Evolutionary conservation across 768 basidiomycete genomes (phyloP), one percentile per base, ranked within the genome.

Genomic region (Xanthoconium purpureum): DNA sequence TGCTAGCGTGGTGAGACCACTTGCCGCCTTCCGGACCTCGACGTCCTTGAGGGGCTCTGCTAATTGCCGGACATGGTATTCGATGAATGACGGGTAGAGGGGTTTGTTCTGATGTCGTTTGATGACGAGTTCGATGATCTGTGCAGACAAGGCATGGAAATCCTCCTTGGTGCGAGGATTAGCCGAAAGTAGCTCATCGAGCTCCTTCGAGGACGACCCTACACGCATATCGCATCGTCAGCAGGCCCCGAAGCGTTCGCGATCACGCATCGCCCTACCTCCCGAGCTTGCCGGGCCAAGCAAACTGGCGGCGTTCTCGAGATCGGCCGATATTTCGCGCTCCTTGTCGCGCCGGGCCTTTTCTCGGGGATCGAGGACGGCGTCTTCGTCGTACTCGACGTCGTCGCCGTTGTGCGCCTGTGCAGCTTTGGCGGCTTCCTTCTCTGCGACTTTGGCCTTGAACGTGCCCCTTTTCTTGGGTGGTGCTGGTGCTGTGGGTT

Each of bases 391-490:
- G 63, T 84, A 87, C n/a, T 83, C 81, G 46, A 72, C 71, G 7
- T 77, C 74, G 8, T 75, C 78, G 2, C 66, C 79, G 5, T 65
- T 51, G 3, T 65, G 78, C 24, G 70, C 74, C 50, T 69, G 73
- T 12, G 33, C 33, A 3, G 84, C 84, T 58, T 87, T 90, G 56
- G 78, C 78, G 0, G 86, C 89, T 66, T 94, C 94, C 73, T 94
- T 97, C 73, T 95, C 93, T 0, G 94, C 94, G 3, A 98, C 75
- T 71, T 95, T 96, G 18, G 84, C 84, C 72, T 97, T 97, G 62
- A 98, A 73, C 2, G 88, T 91, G 51, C 91, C 93, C 75, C 94
- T 97, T 76, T 97, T 96, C 78, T 91, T 92, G 2, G 87, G 84
- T 5, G 91, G 86, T 17, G n/a, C 62, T 6, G 77, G 67, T 3